A percentile compares a stretch with the other conserved stretches of the same genome.
Evolutionary conservation across 2,329 filamentous ascomycete genomes (phyloP).

Genomic region (Fusarium annulatum): DNA sequence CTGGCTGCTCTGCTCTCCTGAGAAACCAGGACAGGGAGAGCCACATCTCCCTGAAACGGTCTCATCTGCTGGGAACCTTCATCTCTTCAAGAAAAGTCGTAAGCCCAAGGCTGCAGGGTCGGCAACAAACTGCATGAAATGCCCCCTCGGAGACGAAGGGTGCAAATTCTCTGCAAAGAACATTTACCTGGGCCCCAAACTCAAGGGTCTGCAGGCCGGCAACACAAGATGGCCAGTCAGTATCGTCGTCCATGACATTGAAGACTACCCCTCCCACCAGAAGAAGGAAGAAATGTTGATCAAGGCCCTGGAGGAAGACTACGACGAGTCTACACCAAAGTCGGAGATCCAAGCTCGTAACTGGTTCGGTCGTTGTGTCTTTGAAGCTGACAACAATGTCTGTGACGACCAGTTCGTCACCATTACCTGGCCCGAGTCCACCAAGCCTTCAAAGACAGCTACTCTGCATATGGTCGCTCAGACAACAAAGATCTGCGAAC

Average conservation of each 20-base stretch:
- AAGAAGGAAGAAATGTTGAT: constrained; percentile 55
- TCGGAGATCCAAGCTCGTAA: constrained; percentile 63
- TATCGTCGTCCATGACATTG: constrained; percentile 92
- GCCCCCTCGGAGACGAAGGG: constrained; percentile 70
- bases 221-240: constrained; percentile 84
- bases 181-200: constrained; percentile 78
- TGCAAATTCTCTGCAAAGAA: constrained; percentile 89
- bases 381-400: constrained; percentile 91
- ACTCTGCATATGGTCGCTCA: constrained; percentile 95
- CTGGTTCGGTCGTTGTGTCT: constrained; percentile 97
- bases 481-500: constrained; percentile 86
- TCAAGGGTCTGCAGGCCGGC: constrained; percentile 69
- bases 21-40: constrained; percentile 54
- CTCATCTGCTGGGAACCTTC: constrained; percentile 79
- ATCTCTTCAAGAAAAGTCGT: constrained; percentile 78
- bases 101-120: constrained; percentile 80
- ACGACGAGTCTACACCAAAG: constrained; percentile 60
- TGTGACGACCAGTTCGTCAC: constrained; percentile 93
- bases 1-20: constrained; percentile 87
- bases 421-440: constrained; percentile 82
- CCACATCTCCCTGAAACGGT: constrained; percentile 81
- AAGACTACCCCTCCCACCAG: constrained; percentile 71
- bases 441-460: constrained; percentile 80
- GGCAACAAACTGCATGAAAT: constrained; percentile 89
- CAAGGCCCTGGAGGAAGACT: constrained; percentile 62